Evolutionary conservation across 495 filamentous ascomycete species (phyloP), one percentile per base, ranked within the genome.

Genomic region (Neurospora sp.): DNA sequence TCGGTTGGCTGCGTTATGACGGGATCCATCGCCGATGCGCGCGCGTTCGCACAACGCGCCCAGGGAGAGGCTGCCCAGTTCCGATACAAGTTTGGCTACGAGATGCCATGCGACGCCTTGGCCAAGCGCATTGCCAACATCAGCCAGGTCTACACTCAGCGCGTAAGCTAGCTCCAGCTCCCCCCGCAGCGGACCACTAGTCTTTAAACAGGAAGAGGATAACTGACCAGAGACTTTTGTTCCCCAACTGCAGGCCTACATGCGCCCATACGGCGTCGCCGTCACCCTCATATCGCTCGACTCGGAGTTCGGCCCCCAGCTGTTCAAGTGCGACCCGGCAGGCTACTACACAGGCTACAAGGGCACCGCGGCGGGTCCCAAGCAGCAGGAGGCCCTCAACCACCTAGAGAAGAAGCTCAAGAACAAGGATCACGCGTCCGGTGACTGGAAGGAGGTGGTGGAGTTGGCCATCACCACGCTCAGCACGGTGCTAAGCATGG

Each of bases 341-440:
- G 96, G 96, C 22, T 99, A 99, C 86, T 98, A 94, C 80, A 92
- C 93, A 70, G 96, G 96, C 69, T 99, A 97, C 89, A 99, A 98
- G 86, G 96, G 93, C 70, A 98, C 96, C 11, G 93, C 96, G 65
- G 94, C 96, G 3, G 96, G 96, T 6, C 96, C 96, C 69, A 99
- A 99, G 85, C 93, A 97, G 53, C 96, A 99, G 82, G 96, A 99
- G 87, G 96, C 96, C 75, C 89, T 97, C 79, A 99, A 98, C 81
- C 91, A 94, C 79, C 86, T 99, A 70, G 96, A 99, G 89, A 98
- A 98, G 91, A 98, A 97, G 88, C 90, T 99, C 84, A 98, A 98
- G 89, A 97, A 97, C 90, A 97, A 97, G 91, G 94, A 98, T 82
- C 88, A 88, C 78, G 96, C 96, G 39, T 90, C 93, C 9, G 96